phyloP scores from a whole-genome alignment of 208 protist genomes.

The Jaenimonas drosophilae region DNA sequence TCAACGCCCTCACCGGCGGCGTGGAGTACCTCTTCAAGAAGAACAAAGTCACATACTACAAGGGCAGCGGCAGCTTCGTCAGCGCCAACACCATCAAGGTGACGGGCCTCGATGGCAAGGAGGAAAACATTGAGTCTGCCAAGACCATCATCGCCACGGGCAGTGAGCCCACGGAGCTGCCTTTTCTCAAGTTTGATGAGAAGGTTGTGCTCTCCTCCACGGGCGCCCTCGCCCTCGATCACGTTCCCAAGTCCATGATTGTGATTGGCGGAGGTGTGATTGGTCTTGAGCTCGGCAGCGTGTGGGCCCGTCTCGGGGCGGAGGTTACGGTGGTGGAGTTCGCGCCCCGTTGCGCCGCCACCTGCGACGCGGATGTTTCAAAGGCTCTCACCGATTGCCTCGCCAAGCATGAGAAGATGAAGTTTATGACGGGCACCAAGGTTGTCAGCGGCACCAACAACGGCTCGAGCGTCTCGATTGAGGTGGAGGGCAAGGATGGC shows the following conservation, averaged over 20 bases:
- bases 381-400: conserved; percentile 73
- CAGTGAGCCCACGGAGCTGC: conserved; percentile 92
- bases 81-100: conserved; percentile 63
- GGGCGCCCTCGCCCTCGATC: conserved; percentile 91
- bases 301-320: conserved; percentile 96
- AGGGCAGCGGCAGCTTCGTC: conserved; percentile 89
- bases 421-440: conserved; percentile 89
- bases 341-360: conserved; percentile 83
- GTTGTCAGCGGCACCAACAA: conserved; percentile 70
- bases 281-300: conserved; percentile 97
- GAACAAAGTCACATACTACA: conserved; percentile 97
- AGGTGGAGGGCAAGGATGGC: conserved; percentile 89
- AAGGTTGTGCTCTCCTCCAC: conserved; percentile 97
- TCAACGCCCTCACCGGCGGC: conserved; percentile 92
- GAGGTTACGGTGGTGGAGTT: conserved; percentile 99
- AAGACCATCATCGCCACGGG: conserved; percentile 99
- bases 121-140: conserved; percentile 87
- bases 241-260: conserved; percentile 96
- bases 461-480: conserved; percentile 64
- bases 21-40: conserved; percentile 99
- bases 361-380: conserved; percentile 74
- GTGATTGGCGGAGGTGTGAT: conserved; percentile 99
- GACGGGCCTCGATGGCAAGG: conserved; percentile 85
- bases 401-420: conserved; percentile 86
- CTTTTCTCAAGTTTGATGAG: conserved; percentile 96